Percentiles rank a stretch among this genome's conserved stretches.
phyloP scores from a whole-genome alignment of 331 rosid species.

The Arachis monticola region DNA sequence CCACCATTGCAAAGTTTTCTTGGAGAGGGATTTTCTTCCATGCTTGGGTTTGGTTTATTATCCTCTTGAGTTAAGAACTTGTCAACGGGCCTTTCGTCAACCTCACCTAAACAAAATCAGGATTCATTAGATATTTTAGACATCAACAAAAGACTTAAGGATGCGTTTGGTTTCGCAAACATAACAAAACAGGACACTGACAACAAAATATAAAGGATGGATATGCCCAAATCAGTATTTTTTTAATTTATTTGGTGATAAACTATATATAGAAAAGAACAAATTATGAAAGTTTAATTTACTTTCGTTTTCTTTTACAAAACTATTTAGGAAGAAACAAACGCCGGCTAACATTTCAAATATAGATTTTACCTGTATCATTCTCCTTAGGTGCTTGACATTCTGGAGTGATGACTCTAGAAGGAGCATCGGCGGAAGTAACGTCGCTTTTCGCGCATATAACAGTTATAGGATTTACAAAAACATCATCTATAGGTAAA shows the following conservation, averaged over 20 bases:
- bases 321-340: no score
- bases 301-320: no score
- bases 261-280: no score
- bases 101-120: slow-evolving; percentile 50
- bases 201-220: no score
- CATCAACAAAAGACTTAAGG: background rate
- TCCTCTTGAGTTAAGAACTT: slow-evolving; percentile 36
- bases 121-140: slow-evolving; percentile 31
- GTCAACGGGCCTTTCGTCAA: slow-evolving; percentile 35
- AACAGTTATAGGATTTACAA: slow-evolving; percentile 40
- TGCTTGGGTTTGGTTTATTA: slow-evolving; percentile 46
- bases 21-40: slow-evolving; percentile 39
- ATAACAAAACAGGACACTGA: no score
- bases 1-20: slow-evolving; percentile 39
- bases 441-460: slow-evolving; percentile 35
- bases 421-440: slow-evolving; percentile 19
- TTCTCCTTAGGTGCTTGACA: slow-evolving; percentile 37
- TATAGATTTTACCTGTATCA: slow-evolving; percentile 47
- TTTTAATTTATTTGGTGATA: no score
- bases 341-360: background rate
- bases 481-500: slow-evolving; percentile 47
- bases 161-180: no score
- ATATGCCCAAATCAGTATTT: no score
- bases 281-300: no score
- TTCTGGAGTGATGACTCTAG: slow-evolving; percentile 21